Percentiles rank a stretch among this genome's conserved stretches.
phyloP scores from a whole-genome alignment of 345 rosid genomes.

The Citrus inodora region DNA sequence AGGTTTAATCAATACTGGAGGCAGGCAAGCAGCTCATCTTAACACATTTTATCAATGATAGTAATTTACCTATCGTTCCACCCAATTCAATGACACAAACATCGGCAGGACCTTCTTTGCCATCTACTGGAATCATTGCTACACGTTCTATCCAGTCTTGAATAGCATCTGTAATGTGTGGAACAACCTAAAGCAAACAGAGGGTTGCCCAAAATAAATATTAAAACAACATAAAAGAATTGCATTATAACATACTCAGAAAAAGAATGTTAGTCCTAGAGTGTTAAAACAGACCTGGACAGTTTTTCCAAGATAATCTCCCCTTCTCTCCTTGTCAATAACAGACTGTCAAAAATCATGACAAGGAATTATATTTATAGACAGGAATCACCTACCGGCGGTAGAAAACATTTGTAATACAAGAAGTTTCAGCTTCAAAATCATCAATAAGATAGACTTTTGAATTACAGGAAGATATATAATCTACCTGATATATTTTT shows the following conservation, averaged over 20 bases:
- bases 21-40: neutral
- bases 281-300: conserved; percentile 63
- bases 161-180: conserved; percentile 92
- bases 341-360: conserved; percentile 51
- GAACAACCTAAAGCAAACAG: conserved; percentile 65
- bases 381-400: neutral
- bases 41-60: neutral
- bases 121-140: conserved; percentile 82
- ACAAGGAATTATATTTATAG: conserved; percentile 3
- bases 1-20: neutral
- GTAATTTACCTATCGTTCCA: conserved; percentile 80
- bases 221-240: neutral
- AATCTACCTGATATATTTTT: conserved; percentile 72
- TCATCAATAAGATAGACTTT: neutral
- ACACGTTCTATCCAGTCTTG: conserved; percentile 97
- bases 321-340: conserved; percentile 82
- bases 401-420: neutral
- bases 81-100: conserved; percentile 97
- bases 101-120: conserved; percentile 84
- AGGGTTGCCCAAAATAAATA: conserved; percentile 7
- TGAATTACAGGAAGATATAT: neutral
- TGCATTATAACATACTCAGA: neutral
- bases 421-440: neutral
- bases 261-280: neutral
- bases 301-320: conserved; percentile 96